Evolutionary conservation across 2,329 filamentous ascomycete genomes (phyloP).

Genomic region (Penicillium digitatum): DNA sequence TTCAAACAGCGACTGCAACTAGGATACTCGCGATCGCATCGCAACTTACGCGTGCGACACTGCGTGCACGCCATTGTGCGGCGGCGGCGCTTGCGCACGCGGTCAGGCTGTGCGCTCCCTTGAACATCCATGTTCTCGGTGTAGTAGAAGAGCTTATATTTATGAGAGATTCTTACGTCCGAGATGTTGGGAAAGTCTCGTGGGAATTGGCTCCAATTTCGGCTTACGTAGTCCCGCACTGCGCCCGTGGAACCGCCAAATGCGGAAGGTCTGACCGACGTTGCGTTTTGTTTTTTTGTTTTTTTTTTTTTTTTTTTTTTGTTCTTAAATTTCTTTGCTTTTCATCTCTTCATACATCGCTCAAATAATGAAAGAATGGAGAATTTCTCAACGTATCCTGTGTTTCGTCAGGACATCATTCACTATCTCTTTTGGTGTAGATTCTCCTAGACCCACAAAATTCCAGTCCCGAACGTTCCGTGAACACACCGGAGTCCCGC

Average conservation of each 20-base stretch:
- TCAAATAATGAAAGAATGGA: neutral
- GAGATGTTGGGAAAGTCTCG: neutral
- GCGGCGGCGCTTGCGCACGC: conserved; percentile 38
- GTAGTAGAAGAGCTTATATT: neutral
- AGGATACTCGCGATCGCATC: conserved; percentile 43
- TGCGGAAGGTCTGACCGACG: conserved; percentile 15
- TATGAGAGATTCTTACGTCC: conserved; percentile 1
- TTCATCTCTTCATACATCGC: neutral
- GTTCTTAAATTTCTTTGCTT: too few relatives aligned
- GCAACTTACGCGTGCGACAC: conserved; percentile 42
- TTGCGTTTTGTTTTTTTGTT: neutral
- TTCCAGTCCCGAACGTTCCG: neutral
- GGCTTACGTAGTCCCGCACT: conserved; percentile 2
- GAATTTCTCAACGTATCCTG: neutral
- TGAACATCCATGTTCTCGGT: conserved; percentile 10
- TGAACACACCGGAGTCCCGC: neutral
- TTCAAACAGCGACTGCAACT: conserved; percentile 40
- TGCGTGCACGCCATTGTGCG: conserved; percentile 42
- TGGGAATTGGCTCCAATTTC: neutral
- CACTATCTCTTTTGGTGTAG: too few relatives aligned
- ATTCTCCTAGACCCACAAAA: neutral
- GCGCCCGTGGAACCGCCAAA: conserved; percentile 5
- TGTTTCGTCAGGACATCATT: neutral
- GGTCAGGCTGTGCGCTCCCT: conserved; percentile 18
- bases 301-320: neutral